These are phyloP conservation scores for Cicer judaicum DNA, from an alignment of 306 rosid species.

Conservation along the genomic window DNA sequence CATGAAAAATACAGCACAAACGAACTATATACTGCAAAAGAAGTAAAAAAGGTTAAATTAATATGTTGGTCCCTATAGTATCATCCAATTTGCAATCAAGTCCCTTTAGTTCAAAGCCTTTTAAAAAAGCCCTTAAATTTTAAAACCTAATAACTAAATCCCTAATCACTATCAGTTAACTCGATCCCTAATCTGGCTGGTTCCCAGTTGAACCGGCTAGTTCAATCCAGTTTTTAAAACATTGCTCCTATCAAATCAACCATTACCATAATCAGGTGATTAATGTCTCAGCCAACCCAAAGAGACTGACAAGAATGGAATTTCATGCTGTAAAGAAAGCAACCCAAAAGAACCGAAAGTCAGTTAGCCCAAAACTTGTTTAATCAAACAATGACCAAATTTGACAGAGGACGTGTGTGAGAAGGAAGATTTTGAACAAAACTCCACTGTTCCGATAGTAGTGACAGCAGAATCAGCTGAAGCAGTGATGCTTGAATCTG, in stretches of 20 bases:
- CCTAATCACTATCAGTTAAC: too few relatives aligned
- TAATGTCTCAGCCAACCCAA: background rate
- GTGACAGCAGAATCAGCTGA: conserved; percentile 7
- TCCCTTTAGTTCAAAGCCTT: too few relatives aligned
- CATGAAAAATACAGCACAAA: too few relatives aligned
- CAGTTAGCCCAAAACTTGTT: background rate
- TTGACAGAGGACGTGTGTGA: conserved; percentile 60
- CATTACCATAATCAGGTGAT: background rate
- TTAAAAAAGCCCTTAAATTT: too few relatives aligned
- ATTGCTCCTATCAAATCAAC: background rate
- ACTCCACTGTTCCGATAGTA: conserved; percentile 39
- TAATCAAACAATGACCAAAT: conserved; percentile 6
- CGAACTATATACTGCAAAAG: too few relatives aligned
- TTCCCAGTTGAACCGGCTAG: too few relatives aligned
- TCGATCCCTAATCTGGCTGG: too few relatives aligned
- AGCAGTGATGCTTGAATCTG: background rate
- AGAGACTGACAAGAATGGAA: background rate
- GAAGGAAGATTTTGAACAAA: conserved; percentile 50
- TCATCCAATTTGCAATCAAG: too few relatives aligned
- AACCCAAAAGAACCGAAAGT: background rate
- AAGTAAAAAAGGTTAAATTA: too few relatives aligned
- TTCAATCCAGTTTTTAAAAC: too few relatives aligned
- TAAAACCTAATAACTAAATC: too few relatives aligned
- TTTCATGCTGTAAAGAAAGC: background rate
- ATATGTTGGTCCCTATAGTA: too few relatives aligned